Base-by-base conservation (phyloP, 768 basidiomycete species). In the Rubroboletus pulcherrimus region DNA sequence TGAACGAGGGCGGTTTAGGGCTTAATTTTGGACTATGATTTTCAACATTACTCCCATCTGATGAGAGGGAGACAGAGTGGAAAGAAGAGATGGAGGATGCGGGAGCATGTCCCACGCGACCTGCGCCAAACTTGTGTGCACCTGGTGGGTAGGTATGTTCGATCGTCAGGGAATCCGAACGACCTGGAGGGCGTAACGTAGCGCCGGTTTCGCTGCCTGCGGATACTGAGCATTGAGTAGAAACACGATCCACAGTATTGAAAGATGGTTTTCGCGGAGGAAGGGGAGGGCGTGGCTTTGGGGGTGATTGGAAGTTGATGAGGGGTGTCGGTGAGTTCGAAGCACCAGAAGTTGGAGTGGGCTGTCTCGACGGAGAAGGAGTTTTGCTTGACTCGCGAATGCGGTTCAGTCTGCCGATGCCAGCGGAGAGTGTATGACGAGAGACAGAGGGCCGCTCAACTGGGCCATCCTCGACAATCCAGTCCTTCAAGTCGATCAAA, bases 1-100 rank as follows among this genome's bases (percentile, higher is more conserved):
- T 77, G 61, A 75, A 77, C 1, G 81, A 80, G 17, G 77, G 71
- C 31, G 77, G 75, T 53, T 76, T 72, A 43, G 76, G 63, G 12
- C 44, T 49, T 29, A 37, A 51, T 39, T 50, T 51, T 0, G 57
- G 45, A 49, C 50, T 58, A 14, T 49, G 59, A 0, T 30, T 47
- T 38, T 71, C 71, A 34, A 64, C 54, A 4, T 62, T 69, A 38
- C 69, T 73, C 72, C 75, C 67, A 58, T 86, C 85, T 7, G 86
- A 87, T 1, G 89, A 91, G 17, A 91, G 78, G 2, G 89, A 91
- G 26, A 91, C 86, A 3, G 89, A 90, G 62, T 90, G 88, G 58
- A 92, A 90, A 30, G 89, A 91, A 3, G 89, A 91, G 38, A 89
- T 80, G 46, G 89, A 91, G 1, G 87, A 88, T 3, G 79, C 80